These are phyloP conservation scores for Cenchrus fungigraminus DNA, from an alignment of 176 grass and related monocot species.

Conservation along the genomic window DNA sequence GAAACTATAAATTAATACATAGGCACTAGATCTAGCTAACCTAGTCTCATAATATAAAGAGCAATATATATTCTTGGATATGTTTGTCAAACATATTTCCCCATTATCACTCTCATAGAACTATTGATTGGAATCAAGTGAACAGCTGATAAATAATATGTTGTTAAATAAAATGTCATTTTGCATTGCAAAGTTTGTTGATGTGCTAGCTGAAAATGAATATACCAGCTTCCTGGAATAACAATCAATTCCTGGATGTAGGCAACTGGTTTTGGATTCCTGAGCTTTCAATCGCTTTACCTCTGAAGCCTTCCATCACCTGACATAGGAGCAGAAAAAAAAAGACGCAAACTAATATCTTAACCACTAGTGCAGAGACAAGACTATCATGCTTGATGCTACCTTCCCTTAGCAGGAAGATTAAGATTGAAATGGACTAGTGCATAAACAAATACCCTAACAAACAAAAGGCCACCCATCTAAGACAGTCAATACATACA, in stretches of 20 bases:
- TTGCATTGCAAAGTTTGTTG: neutral
- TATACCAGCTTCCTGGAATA: slow-evolving; percentile 30
- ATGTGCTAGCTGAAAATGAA: slow-evolving; percentile 34
- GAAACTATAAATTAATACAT: neutral
- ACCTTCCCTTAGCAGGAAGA: slow-evolving; percentile 30
- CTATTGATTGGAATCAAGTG: neutral
- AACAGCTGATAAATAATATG: neutral
- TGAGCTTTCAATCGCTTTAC: slow-evolving; percentile 81
- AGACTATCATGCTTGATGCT: slow-evolving; percentile 19
- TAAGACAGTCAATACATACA: neutral
- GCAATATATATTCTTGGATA: neutral
- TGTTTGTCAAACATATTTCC: slow-evolving; percentile 10
- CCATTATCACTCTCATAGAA: neutral
- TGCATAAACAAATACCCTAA: slow-evolving; percentile 43
- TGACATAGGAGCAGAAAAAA: slow-evolving; percentile 5
- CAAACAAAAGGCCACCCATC: slow-evolving; percentile 16
- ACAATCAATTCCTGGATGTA: slow-evolving; percentile 34
- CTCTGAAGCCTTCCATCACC: slow-evolving; percentile 43
- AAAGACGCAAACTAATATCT: slow-evolving; percentile 12
- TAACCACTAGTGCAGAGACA: slow-evolving; percentile 26
- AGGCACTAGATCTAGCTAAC: neutral
- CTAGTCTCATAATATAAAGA: neutral
- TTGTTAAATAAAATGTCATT: neutral
- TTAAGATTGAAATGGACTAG: slow-evolving; percentile 37
- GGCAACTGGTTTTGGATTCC: slow-evolving; percentile 55